A percentile compares a stretch with the other conserved stretches of the same genome.
Evolutionary conservation across 495 filamentous ascomycete genomes (phyloP).

Genomic region (Xanthoparmelia taractica): DNA sequence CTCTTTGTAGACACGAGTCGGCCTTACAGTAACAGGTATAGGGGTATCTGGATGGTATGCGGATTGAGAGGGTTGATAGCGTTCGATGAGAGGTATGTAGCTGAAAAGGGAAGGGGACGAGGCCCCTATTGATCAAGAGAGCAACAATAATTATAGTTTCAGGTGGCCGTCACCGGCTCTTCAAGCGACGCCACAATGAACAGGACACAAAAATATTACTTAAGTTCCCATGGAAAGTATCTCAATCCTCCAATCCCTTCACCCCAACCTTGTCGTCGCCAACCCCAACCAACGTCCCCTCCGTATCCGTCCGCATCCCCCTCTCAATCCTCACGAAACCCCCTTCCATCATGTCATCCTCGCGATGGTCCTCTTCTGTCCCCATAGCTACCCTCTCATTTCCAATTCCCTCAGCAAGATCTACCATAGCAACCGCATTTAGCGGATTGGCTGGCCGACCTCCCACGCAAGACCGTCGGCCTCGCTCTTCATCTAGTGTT

Average conservation of each 20-base stretch:
- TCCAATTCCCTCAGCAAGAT: not conserved
- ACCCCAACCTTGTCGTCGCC: conserved; percentile 9
- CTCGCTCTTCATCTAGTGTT: not conserved
- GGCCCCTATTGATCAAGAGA: too few species aligned
- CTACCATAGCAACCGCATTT: not conserved
- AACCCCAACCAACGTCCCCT: conserved; percentile 8
- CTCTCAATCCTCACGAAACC: not conserved
- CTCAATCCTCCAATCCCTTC: not conserved
- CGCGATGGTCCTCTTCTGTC: not conserved
- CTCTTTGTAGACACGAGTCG: too few species aligned
- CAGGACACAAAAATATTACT: not conserved
- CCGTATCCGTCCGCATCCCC: conserved; percentile 2
- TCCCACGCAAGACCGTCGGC: not conserved
- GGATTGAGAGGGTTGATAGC: too few species aligned
- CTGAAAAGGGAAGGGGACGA: too few species aligned
- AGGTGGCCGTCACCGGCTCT: too few species aligned
- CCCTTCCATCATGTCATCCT: not conserved
- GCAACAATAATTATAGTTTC: too few species aligned
- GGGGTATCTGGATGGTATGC: too few species aligned
- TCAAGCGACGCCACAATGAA: too few species aligned
- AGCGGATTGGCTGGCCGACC: not conserved
- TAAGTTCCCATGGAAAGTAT: not conserved
- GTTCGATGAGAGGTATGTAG: too few species aligned
- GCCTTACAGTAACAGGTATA: too few species aligned
- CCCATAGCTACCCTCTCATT: not conserved